Evolutionary conservation across 176 grass and related monocot species (phyloP).

Genomic region (Cenchrus purpureus): DNA sequence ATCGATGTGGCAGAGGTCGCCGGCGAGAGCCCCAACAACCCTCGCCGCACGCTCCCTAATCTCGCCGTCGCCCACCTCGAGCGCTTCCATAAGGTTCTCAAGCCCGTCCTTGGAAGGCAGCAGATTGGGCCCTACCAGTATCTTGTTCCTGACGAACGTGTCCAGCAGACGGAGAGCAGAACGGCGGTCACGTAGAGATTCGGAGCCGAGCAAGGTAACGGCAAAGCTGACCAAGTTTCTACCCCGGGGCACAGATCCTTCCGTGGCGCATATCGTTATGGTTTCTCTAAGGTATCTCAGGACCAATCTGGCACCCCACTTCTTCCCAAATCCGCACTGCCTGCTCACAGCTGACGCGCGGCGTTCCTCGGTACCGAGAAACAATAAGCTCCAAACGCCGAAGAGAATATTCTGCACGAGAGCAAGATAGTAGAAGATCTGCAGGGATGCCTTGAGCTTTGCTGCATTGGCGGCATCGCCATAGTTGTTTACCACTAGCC

Average conservation of each 20-base stretch:
- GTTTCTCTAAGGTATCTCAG: background rate
- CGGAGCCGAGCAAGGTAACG: background rate
- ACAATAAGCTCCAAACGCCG: background rate
- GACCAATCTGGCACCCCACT: background rate
- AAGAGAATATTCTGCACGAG: background rate
- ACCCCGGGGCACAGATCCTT: background rate
- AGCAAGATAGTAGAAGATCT: background rate
- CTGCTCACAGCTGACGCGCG: background rate
- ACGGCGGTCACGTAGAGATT: background rate
- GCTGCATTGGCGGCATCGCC: background rate
- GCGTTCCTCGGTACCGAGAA: accelerated
- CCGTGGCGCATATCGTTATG: background rate
- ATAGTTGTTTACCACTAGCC: background rate
- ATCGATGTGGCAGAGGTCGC: background rate
- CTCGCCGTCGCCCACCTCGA: background rate
- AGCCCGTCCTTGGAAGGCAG: background rate
- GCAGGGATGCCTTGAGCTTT: background rate
- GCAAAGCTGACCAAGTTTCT: background rate
- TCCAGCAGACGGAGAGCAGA: background rate
- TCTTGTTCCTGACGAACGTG: background rate
- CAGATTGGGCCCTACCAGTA: background rate
- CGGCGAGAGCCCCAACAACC: background rate
- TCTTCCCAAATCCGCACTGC: background rate
- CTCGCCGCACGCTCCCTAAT: background rate
- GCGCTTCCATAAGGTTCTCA: background rate